Evolutionary conservation across 2,329 filamentous ascomycete genomes (phyloP).

Genomic region (Ophiostoma tasmaniense): DNA sequence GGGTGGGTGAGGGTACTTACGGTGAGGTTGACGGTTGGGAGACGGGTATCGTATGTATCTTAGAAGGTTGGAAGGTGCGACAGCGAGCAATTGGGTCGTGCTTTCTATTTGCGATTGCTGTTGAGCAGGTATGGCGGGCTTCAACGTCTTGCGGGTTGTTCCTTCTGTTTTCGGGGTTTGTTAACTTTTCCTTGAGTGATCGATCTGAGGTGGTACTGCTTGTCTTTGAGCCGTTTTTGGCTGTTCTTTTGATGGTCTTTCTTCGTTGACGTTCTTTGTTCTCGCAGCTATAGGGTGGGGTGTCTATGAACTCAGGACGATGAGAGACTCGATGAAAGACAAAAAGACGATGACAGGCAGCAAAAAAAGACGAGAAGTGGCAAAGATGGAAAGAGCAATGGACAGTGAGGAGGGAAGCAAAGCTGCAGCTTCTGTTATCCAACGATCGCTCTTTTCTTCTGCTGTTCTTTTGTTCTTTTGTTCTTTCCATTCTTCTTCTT

Average conservation of each 20-base stretch:
- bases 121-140: neutral
- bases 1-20: neutral
- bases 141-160: neutral
- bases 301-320: neutral
- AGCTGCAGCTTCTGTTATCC: neutral
- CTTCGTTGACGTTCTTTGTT: constrained; percentile 13
- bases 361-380: neutral
- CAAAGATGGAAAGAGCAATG: neutral
- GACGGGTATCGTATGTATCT: neutral
- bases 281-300: constrained; percentile 6
- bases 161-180: neutral
- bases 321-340: neutral
- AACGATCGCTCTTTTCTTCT: neutral
- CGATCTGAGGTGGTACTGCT: neutral
- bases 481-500: neutral
- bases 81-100: neutral
- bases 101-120: neutral
- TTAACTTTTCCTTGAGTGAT: neutral
- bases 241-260: constrained; percentile 4
- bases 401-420: neutral
- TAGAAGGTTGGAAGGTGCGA: neutral
- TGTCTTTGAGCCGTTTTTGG: neutral
- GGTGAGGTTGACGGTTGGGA: neutral
- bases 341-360: neutral
- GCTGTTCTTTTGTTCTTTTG: neutral